Evolutionary conservation across 805 yeast genomes (phyloP).

Genomic region (Cyberlindnera petersonii): DNA sequence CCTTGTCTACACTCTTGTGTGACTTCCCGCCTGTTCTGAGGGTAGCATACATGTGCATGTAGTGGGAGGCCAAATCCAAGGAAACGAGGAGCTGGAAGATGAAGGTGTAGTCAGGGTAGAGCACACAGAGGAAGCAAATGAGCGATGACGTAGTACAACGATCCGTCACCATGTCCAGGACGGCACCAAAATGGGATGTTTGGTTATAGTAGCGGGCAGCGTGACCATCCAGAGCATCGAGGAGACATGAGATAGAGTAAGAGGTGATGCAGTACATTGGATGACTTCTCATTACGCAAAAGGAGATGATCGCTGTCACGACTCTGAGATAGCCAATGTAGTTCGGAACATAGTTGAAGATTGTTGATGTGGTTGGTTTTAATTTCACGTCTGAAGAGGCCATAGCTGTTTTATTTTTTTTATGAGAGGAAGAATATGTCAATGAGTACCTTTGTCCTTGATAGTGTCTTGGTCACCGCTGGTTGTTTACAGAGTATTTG

Average conservation of each 20-base stretch:
- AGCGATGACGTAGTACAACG: slow-evolving; percentile 95
- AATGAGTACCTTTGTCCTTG: no score
- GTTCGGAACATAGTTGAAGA: slow-evolving; percentile 83
- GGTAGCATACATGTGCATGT: slow-evolving; percentile 98
- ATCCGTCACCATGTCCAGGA: slow-evolving; percentile 97
- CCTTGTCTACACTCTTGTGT: slow-evolving; percentile 78
- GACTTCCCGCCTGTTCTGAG: slow-evolving; percentile 71
- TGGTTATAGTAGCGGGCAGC: slow-evolving; percentile 90
- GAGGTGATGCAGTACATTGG: slow-evolving; percentile 74
- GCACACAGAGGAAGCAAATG: slow-evolving; percentile 76
- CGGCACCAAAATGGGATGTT: slow-evolving; percentile 91
- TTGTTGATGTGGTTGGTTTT: slow-evolving; percentile 42
- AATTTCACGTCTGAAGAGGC: no score
- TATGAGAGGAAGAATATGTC: no score
- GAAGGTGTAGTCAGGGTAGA: slow-evolving; percentile 61
- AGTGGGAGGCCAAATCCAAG: slow-evolving; percentile 87
- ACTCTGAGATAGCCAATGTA: slow-evolving; percentile 88
- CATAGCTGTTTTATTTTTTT: no score
- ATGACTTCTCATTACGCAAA: slow-evolving; percentile 76
- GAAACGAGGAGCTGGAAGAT: slow-evolving; percentile 80
- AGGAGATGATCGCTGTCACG: slow-evolving; percentile 73
- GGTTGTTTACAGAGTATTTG: no score
- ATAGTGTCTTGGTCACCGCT: no score
- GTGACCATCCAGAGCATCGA: slow-evolving; percentile 95
- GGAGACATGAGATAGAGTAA: slow-evolving; percentile 82